A percentile compares a stretch with the other conserved stretches of the same genome.
Conservation (phyloP, 2,329 filamentous ascomycete species). For the Penicillium sp. region DNA sequence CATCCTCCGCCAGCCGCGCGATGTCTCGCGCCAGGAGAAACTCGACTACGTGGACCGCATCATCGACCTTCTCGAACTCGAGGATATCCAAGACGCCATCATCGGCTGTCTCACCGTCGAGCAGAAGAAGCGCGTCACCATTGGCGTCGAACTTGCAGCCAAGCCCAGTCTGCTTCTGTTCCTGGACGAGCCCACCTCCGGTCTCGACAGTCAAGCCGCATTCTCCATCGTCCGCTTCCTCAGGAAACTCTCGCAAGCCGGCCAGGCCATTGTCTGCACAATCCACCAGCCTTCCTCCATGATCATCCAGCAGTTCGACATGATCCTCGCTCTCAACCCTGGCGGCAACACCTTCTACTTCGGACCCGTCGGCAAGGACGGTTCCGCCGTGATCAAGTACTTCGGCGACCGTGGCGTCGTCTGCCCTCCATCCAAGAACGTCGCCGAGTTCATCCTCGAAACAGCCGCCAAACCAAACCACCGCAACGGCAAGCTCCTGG, state of each 20-base stretch:
- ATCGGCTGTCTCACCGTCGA: slow-evolving; percentile 58
- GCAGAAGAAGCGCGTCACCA: slow-evolving; percentile 63
- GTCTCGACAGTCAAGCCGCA: slow-evolving; percentile 61
- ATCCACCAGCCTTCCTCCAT: slow-evolving; percentile 65
- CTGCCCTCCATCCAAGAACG: slow-evolving; percentile 58
- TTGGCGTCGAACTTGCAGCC: slow-evolving; percentile 64
- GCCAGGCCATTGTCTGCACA: slow-evolving; percentile 64
- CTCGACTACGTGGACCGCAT: slow-evolving; percentile 59
- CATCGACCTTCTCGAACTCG: slow-evolving; percentile 56
- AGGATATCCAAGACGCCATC: slow-evolving; percentile 59
- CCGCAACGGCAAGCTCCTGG: slow-evolving; percentile 48
- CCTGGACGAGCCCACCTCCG: slow-evolving; percentile 63
- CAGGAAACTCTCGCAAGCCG: slow-evolving; percentile 57
- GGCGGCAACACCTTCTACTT: slow-evolving; percentile 67
- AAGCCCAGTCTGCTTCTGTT: slow-evolving; percentile 61
- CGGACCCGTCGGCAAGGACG: slow-evolving; percentile 60
- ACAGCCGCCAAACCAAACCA: slow-evolving; percentile 52
- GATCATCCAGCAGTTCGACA: slow-evolving; percentile 64
- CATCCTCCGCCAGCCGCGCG: slow-evolving; percentile 52
- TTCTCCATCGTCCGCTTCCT: slow-evolving; percentile 61
- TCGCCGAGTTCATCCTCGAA: slow-evolving; percentile 59
- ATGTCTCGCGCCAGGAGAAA: slow-evolving; percentile 51
- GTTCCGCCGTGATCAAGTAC: slow-evolving; percentile 57
- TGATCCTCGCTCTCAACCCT: slow-evolving; percentile 60
- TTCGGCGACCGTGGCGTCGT: slow-evolving; percentile 57